These are phyloP conservation scores for Corinectria fuckeliana DNA, from an alignment of 2,329 filamentous ascomycete genomes.

Conservation along the genomic window DNA sequence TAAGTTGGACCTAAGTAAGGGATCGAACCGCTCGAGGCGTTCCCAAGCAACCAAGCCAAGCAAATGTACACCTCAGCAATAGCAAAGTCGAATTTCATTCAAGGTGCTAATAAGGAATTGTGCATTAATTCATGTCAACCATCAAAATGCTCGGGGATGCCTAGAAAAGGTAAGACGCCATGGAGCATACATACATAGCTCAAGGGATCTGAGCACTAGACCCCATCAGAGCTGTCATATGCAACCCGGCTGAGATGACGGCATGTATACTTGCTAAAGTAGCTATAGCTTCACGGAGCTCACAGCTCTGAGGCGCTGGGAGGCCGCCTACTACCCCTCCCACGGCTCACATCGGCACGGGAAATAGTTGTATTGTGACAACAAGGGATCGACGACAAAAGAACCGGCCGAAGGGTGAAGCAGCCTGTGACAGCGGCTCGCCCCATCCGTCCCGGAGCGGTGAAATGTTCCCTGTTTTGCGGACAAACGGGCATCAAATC, in stretches of 20 bases:
- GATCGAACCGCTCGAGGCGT: neutral
- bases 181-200: neutral
- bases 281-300: neutral
- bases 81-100: too few species aligned
- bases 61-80: neutral
- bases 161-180: slow-evolving; percentile 5
- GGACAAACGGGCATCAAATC: neutral
- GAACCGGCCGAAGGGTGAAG: slow-evolving; percentile 1
- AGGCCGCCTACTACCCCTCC: slow-evolving; percentile 14
- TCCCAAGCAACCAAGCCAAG: neutral
- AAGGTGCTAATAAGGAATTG: neutral
- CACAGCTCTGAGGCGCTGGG: slow-evolving; percentile 1
- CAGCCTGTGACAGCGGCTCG: slow-evolving; percentile 8
- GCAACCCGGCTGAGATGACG: neutral
- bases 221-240: neutral
- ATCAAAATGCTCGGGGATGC: neutral
- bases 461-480: slow-evolving; percentile 4
- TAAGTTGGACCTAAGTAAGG: neutral
- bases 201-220: neutral
- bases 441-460: slow-evolving; percentile 2
- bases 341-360: neutral
- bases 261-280: neutral
- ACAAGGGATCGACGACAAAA: neutral
- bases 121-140: neutral
- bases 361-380: neutral